Conservation (phyloP, 2,329 filamentous ascomycete species). For the Alternaria arbusti region DNA sequence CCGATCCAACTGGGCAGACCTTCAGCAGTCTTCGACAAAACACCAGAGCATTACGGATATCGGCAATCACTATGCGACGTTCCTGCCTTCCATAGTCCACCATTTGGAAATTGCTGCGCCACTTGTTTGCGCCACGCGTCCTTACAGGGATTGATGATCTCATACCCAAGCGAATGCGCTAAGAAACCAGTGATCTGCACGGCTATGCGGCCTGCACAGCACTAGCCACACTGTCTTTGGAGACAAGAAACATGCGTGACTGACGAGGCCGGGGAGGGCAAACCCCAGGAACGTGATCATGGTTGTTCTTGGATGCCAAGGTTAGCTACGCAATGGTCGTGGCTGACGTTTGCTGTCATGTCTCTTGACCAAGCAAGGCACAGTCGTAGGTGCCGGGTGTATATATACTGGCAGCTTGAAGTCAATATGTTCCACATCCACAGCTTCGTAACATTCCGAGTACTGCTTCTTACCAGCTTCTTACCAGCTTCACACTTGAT, state of each 20-base stretch:
- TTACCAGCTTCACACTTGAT: not conserved
- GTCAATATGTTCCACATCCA: not conserved
- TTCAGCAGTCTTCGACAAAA: not conserved
- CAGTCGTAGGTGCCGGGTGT: not conserved
- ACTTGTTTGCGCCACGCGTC: conserved; percentile 7
- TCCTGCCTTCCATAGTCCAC: not conserved
- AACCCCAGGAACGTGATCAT: conserved; percentile 4
- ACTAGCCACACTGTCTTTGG: conserved; percentile 8
- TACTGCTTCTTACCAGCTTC: not conserved
- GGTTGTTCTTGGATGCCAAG: not conserved
- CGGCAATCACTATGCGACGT: conserved; percentile 1
- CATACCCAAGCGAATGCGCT: conserved; percentile 4
- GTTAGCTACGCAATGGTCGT: conserved; percentile 17
- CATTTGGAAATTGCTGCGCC: not conserved
- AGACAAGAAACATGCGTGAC: conserved; percentile 1
- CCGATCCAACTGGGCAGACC: not conserved
- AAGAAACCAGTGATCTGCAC: conserved; percentile 6
- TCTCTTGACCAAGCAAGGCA: conserved; percentile 1
- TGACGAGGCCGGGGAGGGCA: conserved; percentile 5
- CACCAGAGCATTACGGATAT: not conserved
- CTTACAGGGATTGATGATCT: conserved; percentile 1
- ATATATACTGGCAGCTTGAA: conserved; percentile 5
- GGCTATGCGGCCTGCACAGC: conserved; percentile 7
- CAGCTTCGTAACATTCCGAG: not conserved
- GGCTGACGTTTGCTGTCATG: conserved; percentile 17